Evolutionary conservation across 2,329 filamentous ascomycete genomes (phyloP).

Genomic region (Cytospora piceicola): DNA sequence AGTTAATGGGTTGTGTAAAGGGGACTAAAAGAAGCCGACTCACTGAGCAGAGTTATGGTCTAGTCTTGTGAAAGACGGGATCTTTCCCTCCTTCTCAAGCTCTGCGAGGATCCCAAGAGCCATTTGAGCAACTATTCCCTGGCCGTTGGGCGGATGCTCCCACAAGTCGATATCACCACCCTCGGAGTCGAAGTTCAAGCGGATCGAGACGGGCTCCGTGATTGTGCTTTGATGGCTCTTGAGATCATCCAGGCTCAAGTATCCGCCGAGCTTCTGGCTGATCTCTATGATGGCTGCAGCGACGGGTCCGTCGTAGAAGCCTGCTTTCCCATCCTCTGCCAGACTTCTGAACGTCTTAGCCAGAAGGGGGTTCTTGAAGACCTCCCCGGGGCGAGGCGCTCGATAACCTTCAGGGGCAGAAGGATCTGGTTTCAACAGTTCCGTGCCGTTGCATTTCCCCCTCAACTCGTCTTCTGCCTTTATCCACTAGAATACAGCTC

Average conservation of each 20-base stretch:
- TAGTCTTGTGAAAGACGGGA: conserved; percentile 66
- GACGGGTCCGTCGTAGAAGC: conserved; percentile 84
- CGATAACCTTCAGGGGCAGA: conserved; percentile 68
- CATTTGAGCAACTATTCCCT: conserved; percentile 93
- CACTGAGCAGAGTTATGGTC: conserved; percentile 82
- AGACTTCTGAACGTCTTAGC: conserved; percentile 78
- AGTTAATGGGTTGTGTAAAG: not conserved
- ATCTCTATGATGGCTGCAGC: conserved; percentile 80
- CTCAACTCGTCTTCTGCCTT: conserved; percentile 34
- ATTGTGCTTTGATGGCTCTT: conserved; percentile 68
- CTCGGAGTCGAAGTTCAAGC: not conserved
- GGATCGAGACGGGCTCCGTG: conserved; percentile 28
- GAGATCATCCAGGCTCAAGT: conserved; percentile 77
- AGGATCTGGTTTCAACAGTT: conserved; percentile 80
- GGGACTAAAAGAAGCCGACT: not conserved
- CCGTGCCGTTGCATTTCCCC: conserved; percentile 41
- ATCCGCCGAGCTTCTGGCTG: conserved; percentile 72
- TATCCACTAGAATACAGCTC: conserved; percentile 32
- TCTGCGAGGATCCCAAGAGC: conserved; percentile 86
- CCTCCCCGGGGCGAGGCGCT: conserved; percentile 76
- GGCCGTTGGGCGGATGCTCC: conserved; percentile 95
- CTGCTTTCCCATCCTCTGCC: conserved; percentile 77
- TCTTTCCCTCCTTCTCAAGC: conserved; percentile 74
- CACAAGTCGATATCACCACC: conserved; percentile 73
- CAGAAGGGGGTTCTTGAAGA: conserved; percentile 80